phyloP scores from a whole-genome alignment of 1,284 basidiomycete genomes.

The Anthracocystis setariae region DNA sequence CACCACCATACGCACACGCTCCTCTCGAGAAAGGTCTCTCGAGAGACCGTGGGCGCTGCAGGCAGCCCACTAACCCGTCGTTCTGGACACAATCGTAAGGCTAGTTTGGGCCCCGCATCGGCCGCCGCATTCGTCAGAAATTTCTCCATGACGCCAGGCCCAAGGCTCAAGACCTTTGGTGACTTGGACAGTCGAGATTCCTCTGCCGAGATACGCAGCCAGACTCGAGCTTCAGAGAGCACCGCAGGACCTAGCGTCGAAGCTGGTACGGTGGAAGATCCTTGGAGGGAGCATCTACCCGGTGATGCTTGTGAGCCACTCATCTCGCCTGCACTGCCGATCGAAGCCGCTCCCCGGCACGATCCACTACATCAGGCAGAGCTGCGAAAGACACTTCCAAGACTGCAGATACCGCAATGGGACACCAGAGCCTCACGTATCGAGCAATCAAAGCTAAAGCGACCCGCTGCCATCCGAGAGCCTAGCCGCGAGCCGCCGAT shows the following conservation, averaged over 20 bases:
- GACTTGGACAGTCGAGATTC: constrained; percentile 15
- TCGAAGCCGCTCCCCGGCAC: constrained; percentile 8
- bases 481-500: background rate
- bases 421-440: constrained; percentile 32
- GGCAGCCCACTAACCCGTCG: constrained; percentile 16
- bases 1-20: constrained; percentile 22
- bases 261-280: constrained; percentile 49
- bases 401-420: constrained; percentile 45
- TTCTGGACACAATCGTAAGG: constrained; percentile 27
- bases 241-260: constrained; percentile 11
- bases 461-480: background rate
- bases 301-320: constrained; percentile 52
- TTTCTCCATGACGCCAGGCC: constrained; percentile 21
- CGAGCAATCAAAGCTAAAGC: constrained; percentile 12
- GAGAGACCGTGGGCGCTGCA: constrained; percentile 7
- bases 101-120: constrained; percentile 25
- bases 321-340: constrained; percentile 34
- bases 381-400: constrained; percentile 29
- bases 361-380: constrained; percentile 18
- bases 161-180: constrained; percentile 27
- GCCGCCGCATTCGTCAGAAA: constrained; percentile 14
- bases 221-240: constrained; percentile 2
- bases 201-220: background rate
- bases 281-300: constrained; percentile 53
- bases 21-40: constrained; percentile 19